Base-by-base conservation (phyloP, 2,329 filamentous ascomycete species). In the Aureobasidium vineae region DNA sequence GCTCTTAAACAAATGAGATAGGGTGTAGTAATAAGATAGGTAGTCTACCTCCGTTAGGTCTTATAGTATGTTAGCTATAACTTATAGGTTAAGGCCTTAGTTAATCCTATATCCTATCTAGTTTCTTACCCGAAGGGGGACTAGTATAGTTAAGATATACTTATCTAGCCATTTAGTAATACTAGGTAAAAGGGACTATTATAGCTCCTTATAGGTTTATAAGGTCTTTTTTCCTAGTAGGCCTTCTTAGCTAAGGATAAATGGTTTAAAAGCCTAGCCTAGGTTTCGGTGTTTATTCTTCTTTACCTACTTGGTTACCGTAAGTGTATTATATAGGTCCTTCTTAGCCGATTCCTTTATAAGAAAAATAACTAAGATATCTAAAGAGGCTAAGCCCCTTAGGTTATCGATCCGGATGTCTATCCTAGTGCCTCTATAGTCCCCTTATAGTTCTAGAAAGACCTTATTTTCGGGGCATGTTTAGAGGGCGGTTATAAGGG, bases 31-130 rank as follows among this genome's bases (percentile, higher is more conserved):
- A 28, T 3, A 28, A 28, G 28, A 28, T 28, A 28, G 5, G 5
- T 3, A 28, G n/a, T n/a, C n/a, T n/a, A n/a, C n/a, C n/a, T n/a
- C n/a, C n/a, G n/a, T n/a, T n/a, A n/a, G n/a, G n/a, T n/a, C n/a
- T n/a, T n/a, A n/a, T n/a, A n/a, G n/a, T n/a, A n/a, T n/a, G n/a
- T n/a, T n/a, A n/a, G n/a, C n/a, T n/a, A n/a, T n/a, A n/a, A n/a
- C n/a, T n/a, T n/a, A n/a, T n/a, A n/a, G n/a, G n/a, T n/a, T n/a
- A 28, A 28, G 5, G 28, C 5, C 26, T 5, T 56, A 57, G 53
- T 57, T 26, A 41, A 57, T 57, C 1, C 53, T 21, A 21, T 60
- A 60, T 26, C 56, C 38, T 16, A 60, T 31, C 36, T 21, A 60
- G 56, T 43, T 60, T 13, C 56, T 60, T 28, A 15, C 56, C 13